phyloP scores from a whole-genome alignment of 352 stramenopile species.

The Blastocystis sp. region DNA sequence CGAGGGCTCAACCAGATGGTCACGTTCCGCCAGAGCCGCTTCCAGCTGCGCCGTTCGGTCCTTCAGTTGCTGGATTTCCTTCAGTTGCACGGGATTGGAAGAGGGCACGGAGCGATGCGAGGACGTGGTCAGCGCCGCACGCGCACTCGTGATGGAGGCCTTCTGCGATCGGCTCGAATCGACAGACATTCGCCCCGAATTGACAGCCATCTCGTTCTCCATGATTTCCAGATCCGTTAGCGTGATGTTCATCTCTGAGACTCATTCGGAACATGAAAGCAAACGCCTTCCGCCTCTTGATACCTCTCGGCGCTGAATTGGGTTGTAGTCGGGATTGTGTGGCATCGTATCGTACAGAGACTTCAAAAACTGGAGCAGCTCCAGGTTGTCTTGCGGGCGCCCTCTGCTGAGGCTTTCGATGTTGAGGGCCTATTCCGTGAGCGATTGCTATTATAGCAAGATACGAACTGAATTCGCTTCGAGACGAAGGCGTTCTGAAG shows the following conservation, averaged over 20 bases:
- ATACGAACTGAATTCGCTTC: slow-evolving; percentile 47
- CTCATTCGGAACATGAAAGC: background rate
- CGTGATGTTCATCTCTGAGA: slow-evolving; percentile 1
- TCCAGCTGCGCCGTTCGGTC: background rate
- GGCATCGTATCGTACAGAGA: slow-evolving; percentile 35
- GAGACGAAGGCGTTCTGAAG: slow-evolving; percentile 34
- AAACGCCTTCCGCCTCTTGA: slow-evolving; percentile 39
- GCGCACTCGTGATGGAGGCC: background rate
- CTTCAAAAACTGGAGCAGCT: slow-evolving; percentile 55
- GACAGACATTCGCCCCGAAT: background rate
- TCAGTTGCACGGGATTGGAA: background rate
- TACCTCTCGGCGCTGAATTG: background rate
- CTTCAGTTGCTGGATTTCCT: background rate
- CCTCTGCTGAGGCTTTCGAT: slow-evolving; percentile 55
- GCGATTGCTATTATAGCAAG: background rate
- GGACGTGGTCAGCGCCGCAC: background rate
- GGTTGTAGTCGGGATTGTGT: slow-evolving; percentile 41
- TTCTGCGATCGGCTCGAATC: background rate
- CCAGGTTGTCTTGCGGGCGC: slow-evolving; percentile 46
- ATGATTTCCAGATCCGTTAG: background rate
- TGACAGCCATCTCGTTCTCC: slow-evolving; percentile 20
- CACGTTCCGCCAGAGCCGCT: background rate
- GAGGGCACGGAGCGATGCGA: background rate
- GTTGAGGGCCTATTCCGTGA: slow-evolving; percentile 9
- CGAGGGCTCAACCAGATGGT: background rate